Base-by-base conservation (phyloP, 768 basidiomycete species). In the Porphyrellus cyaneotinctus region DNA sequence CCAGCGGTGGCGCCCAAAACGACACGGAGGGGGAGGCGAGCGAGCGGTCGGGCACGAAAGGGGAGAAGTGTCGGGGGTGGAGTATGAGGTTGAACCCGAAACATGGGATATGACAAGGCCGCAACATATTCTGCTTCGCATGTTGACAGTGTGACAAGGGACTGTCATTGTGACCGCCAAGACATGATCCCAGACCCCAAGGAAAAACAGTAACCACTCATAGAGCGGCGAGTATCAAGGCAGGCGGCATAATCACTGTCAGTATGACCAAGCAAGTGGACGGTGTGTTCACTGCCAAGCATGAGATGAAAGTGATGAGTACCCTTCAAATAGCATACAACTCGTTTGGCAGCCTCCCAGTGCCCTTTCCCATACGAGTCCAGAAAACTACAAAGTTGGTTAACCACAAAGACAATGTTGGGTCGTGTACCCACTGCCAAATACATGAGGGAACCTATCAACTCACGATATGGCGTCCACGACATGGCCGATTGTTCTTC, bases 361-460 rank as follows among this genome's bases (percentile, higher is more conserved):
- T 64, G 64, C 0, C n/a, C 30, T 0, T 38, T 30, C 0, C 51
- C 44, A 22, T 51, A 60, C 8, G 17, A 46, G 5, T 58, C 42
- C 6, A 64, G 54, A 14, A 50, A 56, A 0, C 49, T 44, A 10
- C 54, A 56, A 1, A 65, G 56, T 0, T 28, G 44, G 2, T 38
- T 39, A 28, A 56, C 42, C 0, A 59, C 48, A 12, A 50, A 53
- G 0, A 53, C 12, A 1, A 62, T 45, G 47, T 66, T 56, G 1
- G 56, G 59, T 0, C 45, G 30, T 2, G 53, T 60, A 15, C 55
- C 50, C 1, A 47, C 24, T 1, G 50, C 32, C 3, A 65, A 36
- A 20, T 68, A 73, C 2, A 62, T 63, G 12, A 70, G 51, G 6
- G 52, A 60, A 1, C 66, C 65, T 1, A 71, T 59, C 0, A 72